Evolutionary conservation across 78 protist species (phyloP), one percentile per base, ranked within the genome.

Genomic region (Dictyostelium citrinum): DNA sequence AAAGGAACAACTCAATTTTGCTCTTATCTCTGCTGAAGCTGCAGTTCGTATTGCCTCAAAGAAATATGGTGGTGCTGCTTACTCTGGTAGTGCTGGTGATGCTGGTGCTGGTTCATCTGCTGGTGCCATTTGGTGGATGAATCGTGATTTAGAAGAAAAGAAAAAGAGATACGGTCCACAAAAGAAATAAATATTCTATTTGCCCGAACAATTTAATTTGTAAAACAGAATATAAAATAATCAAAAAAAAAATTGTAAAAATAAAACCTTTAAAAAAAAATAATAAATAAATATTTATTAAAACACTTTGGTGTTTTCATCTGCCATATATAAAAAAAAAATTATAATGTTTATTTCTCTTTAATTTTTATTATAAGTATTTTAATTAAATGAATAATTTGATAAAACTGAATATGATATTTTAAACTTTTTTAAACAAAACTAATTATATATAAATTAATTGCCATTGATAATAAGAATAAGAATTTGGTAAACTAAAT

Each of bases 51-150:
- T 74, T 29, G 96, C 96, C 46, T 80, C 90, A 72, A 95, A 90
- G 94, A 95, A 95, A 88, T 95, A 64, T 31, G 96, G 96, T 77
- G 96, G 96, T 61, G 33, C 33, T 12, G 90, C 91, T 45, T 75
- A 46, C 29, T 33, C 33, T 31, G 83, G 68, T 33, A 75, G 67
- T 45, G 91, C 71, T 46, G 90, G 70, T 55, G 95, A 74, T 71
- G 41, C 35, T 39, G 90, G 76, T 60, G 94, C 91, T 82, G 80
- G 46, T 29, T 58, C 82, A 0, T 39, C 82, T 11, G 90, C 71
- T 35, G 96, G 96, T 82, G 95, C 96, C 22, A 29, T 93, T 45
- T 93, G 96, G 96, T 93, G 96, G 96, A 70, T 93, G 96, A 67
- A 93, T 27, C 58, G 93, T 43, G 96, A 93, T 80, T 33, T 93